These are phyloP conservation scores for Aureoboletus auriporus DNA, from an alignment of 768 basidiomycete genomes.

Conservation along the genomic window DNA sequence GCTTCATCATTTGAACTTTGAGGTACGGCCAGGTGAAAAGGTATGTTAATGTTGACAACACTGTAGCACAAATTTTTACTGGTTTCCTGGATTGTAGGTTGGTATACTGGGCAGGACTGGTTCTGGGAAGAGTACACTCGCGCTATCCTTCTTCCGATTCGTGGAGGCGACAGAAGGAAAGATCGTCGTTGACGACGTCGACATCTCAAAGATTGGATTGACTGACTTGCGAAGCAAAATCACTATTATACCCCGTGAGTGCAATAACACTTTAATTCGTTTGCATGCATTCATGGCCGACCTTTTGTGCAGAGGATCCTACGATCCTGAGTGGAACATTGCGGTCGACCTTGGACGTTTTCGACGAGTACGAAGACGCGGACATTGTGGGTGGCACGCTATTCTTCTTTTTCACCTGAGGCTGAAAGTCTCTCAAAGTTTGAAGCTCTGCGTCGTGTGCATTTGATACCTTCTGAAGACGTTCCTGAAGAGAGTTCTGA, in stretches of 20 bases:
- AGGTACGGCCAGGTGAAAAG: conserved; percentile 73
- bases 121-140: conserved; percentile 78
- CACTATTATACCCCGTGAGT: conserved; percentile 72
- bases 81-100: conserved; percentile 35
- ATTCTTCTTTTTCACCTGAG: not conserved
- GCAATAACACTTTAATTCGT: not conserved
- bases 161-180: conserved; percentile 80
- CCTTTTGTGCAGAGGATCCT: conserved; percentile 65
- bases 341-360: conserved; percentile 79
- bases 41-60: conserved; percentile 28
- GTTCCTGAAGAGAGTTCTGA: conserved; percentile 34
- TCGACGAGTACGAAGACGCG: conserved; percentile 78
- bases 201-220: conserved; percentile 76
- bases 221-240: conserved; percentile 75
- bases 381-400: conserved; percentile 57
- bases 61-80: not conserved
- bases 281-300: not conserved
- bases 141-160: conserved; percentile 84
- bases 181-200: conserved; percentile 73
- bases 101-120: conserved; percentile 70
- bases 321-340: conserved; percentile 82
- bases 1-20: conserved; percentile 74
- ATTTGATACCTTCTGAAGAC: conserved; percentile 64
- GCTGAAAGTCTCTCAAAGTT: conserved; percentile 41
- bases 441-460: conserved; percentile 79